Evolutionary conservation across 1,284 basidiomycete genomes (phyloP), one percentile per base, ranked within the genome.

Genomic region (Boletus smithii): DNA sequence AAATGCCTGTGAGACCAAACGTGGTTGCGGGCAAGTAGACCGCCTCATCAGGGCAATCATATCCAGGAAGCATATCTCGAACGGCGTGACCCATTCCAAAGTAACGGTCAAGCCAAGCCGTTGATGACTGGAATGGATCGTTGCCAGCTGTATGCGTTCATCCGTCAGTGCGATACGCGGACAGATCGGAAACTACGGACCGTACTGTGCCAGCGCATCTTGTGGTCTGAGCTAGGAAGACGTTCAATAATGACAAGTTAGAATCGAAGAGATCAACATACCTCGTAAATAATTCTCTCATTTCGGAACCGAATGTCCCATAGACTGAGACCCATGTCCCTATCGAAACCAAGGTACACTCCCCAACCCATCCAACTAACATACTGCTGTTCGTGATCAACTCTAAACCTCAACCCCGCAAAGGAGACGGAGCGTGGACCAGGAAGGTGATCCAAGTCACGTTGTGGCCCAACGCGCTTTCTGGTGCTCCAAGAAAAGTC

Each of bases 341-440:
- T 64, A 44, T 81, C 76, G 57, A 85, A 85, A 44, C 77, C 74
- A 22, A 83, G 67, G 55, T 79, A 85, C 62, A 83, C 56, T 0
- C 74, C 71, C 78, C 79, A 83, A 3, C 75, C 79, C 77, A 83
- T 79, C 82, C 81, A 86, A 42, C 71, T 78, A 27, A 86, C 65
- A 51, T 79, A 85, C 55, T 79, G 72, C 42, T 69, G 62, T 36
- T 71, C 68, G 18, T 56, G 58, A 58, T 86, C 80, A 13, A 85
- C 74, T 33, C 77, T 68, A 60, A 78, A 84, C 4, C 83, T 68
- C 53, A 76, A 58, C 0, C 83, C 83, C 4, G 72, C 76, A 55
- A 82, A 80, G 4, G 74, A 74, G 1, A 85, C 77, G 0, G 72
- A 72, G 34, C 80, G 73, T 20, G 83, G 83, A 8, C 81, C 81